These are phyloP conservation scores for Apodospora peruviana DNA, from an alignment of 495 filamentous ascomycete genomes.

Conservation along the genomic window DNA sequence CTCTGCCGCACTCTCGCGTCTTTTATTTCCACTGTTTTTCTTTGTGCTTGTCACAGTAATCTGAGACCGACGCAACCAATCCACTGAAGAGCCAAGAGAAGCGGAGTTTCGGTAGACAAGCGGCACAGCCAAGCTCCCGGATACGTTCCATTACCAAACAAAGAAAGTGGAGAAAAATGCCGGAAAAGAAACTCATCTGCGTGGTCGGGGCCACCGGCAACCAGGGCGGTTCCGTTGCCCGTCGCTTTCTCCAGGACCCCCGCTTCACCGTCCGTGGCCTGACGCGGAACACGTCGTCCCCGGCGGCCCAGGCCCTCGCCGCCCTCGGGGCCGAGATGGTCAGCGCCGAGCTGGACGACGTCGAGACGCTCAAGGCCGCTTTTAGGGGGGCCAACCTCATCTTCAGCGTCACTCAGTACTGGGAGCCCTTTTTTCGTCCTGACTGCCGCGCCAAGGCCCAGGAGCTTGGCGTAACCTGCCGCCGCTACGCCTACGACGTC, in stretches of 20 bases:
- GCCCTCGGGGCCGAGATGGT: slow-evolving; percentile 39
- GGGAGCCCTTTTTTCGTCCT: slow-evolving; percentile 34
- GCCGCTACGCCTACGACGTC: slow-evolving; percentile 39
- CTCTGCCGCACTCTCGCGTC: no score
- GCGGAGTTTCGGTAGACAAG: no score
- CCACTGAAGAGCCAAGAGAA: no score
- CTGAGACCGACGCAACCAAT: no score
- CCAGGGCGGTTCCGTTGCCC: slow-evolving; percentile 39
- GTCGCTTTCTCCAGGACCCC: slow-evolving; percentile 29
- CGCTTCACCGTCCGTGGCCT: slow-evolving; percentile 37
- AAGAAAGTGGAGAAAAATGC: no score
- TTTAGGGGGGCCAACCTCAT: slow-evolving; percentile 42
- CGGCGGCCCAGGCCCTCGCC: slow-evolving; percentile 30
- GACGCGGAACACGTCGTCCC: slow-evolving; percentile 40
- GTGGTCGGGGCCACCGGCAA: slow-evolving; percentile 41
- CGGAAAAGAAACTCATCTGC: slow-evolving; percentile 33
- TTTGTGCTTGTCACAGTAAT: no score
- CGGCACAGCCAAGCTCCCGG: no score
- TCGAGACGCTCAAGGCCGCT: slow-evolving; percentile 30
- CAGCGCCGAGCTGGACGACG: slow-evolving; percentile 36
- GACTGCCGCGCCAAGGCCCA: slow-evolving; percentile 21
- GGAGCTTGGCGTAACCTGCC: slow-evolving; percentile 23
- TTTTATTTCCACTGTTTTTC: no score
- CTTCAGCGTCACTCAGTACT: slow-evolving; percentile 49
- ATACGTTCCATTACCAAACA: no score